Conservation (phyloP, 2,329 filamentous ascomycete genomes). For the Claviceps africana region DNA sequence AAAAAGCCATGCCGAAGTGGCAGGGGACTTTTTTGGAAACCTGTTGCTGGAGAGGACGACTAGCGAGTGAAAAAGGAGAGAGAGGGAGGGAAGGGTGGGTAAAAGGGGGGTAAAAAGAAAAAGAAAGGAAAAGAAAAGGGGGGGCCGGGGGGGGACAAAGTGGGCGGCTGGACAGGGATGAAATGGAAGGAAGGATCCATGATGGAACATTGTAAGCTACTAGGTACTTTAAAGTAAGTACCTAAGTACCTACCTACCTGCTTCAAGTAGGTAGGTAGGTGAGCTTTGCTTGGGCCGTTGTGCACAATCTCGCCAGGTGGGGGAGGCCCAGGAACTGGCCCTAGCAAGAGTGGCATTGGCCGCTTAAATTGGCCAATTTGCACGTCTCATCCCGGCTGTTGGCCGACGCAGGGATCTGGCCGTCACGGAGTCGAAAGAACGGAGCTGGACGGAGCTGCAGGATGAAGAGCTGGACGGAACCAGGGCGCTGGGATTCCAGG, state of each 20-base stretch:
- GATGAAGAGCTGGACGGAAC: not conserved
- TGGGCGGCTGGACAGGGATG: not conserved
- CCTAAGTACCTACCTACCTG: too few relatives aligned
- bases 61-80: too few relatives aligned
- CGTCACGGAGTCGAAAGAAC: not conserved
- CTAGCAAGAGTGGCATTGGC: not conserved
- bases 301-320: constrained; percentile 8
- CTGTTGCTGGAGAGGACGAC: not conserved
- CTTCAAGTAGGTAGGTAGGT: too few relatives aligned
- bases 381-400: not conserved
- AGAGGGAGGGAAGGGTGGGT: too few relatives aligned
- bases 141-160: not conserved
- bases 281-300: too few relatives aligned
- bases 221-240: too few relatives aligned
- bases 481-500: not conserved
- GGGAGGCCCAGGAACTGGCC: constrained; percentile 7
- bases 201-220: too few relatives aligned
- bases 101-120: too few relatives aligned
- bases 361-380: constrained; percentile 14
- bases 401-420: not conserved
- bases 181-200: not conserved
- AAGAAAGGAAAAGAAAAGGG: not conserved
- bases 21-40: not conserved
- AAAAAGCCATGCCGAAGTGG: not conserved
- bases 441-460: not conserved